These are phyloP conservation scores for Gentiana straminea DNA, from an alignment of 257 asterid genomes.

Conservation along the genomic window DNA sequence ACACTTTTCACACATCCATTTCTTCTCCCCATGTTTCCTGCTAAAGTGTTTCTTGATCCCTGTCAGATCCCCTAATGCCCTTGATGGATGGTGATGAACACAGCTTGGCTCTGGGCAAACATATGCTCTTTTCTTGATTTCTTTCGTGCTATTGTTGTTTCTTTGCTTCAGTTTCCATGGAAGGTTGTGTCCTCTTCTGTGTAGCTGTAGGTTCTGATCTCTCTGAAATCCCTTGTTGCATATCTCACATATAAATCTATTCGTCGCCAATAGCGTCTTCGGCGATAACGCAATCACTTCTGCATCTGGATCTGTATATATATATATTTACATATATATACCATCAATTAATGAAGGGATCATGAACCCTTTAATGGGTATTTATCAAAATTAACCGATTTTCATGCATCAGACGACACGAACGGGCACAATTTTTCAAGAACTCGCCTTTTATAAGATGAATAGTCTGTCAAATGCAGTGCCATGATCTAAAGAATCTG, in stretches of 20 bases:
- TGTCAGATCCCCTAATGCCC: slow-evolving; percentile 82
- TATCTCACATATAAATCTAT: slow-evolving; percentile 74
- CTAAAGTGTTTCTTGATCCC: slow-evolving; percentile 84
- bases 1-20: slow-evolving; percentile 81
- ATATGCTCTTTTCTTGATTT: slow-evolving; percentile 51
- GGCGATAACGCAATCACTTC: slow-evolving; percentile 86
- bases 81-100: slow-evolving; percentile 67
- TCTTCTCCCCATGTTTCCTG: slow-evolving; percentile 89
- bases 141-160: slow-evolving; percentile 27
- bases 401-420: too few species aligned
- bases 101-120: slow-evolving; percentile 76
- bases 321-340: too few species aligned
- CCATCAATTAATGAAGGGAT: background rate
- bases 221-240: slow-evolving; percentile 93
- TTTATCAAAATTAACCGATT: background rate
- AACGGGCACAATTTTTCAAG: too few species aligned
- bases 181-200: slow-evolving; percentile 76
- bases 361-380: background rate
- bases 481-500: too few species aligned
- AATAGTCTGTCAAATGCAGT: too few species aligned
- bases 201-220: slow-evolving; percentile 89
- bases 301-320: slow-evolving; percentile 67
- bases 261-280: slow-evolving; percentile 57
- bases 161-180: slow-evolving; percentile 91
- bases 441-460: too few species aligned